Conservation (phyloP, 2,329 filamentous ascomycete genomes). For the Botrytis cinerea region DNA sequence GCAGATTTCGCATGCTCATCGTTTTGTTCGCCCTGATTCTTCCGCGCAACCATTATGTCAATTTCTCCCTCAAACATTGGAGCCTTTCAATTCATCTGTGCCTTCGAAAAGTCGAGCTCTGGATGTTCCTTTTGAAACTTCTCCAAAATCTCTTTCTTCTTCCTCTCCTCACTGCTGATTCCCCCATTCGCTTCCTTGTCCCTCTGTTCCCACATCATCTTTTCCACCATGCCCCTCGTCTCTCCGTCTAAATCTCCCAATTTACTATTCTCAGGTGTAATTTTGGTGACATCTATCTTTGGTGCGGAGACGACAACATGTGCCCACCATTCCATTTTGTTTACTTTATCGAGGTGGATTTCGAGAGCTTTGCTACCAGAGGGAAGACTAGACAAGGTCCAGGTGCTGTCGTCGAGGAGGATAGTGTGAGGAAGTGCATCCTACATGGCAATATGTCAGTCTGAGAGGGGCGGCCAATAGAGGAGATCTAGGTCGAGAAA, state of each 20-base stretch:
- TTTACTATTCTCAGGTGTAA: constrained; percentile 89
- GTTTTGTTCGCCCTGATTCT: neutral
- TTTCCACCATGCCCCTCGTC: constrained; percentile 97
- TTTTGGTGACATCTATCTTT: constrained; percentile 93
- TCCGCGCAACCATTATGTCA: neutral
- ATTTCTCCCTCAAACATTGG: neutral
- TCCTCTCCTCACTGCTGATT: constrained; percentile 91
- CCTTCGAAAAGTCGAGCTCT: constrained; percentile 72
- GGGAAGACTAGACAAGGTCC: constrained; percentile 77
- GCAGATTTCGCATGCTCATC: neutral
- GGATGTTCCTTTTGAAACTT: constrained; percentile 76
- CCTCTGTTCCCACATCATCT: constrained; percentile 99
- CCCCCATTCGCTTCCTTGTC: constrained; percentile 93
- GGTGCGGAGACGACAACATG: constrained; percentile 86
- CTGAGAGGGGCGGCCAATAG: neutral
- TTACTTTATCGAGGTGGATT: constrained; percentile 90
- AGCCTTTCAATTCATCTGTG: constrained; percentile 58
- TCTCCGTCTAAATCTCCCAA: constrained; percentile 91
- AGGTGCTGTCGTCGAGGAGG: constrained; percentile 83
- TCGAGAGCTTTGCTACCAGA: constrained; percentile 68
- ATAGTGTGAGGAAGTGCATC: constrained; percentile 83
- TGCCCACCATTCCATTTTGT: constrained; percentile 98
- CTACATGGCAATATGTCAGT: constrained; percentile 48
- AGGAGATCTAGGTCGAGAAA: constrained; percentile 12
- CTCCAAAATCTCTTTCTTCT: constrained; percentile 88